phyloP scores from a whole-genome alignment of 1,284 basidiomycete species.

The Moesziomyces sp. region DNA sequence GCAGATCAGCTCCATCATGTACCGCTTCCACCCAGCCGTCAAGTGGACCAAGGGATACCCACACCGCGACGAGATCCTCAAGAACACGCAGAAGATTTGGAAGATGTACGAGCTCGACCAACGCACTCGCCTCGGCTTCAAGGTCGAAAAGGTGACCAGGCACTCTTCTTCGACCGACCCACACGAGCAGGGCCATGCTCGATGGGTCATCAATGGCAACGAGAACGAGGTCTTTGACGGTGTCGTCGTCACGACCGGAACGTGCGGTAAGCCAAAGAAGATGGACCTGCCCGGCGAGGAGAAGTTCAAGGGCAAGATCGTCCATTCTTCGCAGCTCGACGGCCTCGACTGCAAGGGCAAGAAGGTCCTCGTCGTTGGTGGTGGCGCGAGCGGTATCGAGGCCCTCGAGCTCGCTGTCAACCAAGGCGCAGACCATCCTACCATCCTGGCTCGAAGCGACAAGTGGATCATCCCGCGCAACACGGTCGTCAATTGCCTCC shows the following conservation, averaged over 20 bases:
- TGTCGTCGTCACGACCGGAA: conserved; percentile 73
- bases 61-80: conserved; percentile 73
- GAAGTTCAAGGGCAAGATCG: conserved; percentile 70
- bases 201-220: conserved; percentile 72
- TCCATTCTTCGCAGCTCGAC: conserved; percentile 74
- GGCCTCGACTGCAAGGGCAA: conserved; percentile 70
- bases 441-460: conserved; percentile 71
- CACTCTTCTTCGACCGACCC: conserved; percentile 66
- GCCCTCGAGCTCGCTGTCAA: conserved; percentile 71
- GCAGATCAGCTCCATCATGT: conserved; percentile 74
- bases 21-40: conserved; percentile 63
- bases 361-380: conserved; percentile 71
- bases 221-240: conserved; percentile 73
- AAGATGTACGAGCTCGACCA: conserved; percentile 72
- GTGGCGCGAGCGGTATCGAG: conserved; percentile 75
- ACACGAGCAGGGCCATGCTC: conserved; percentile 68
- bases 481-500: conserved; percentile 72
- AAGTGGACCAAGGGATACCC: conserved; percentile 70
- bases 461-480: conserved; percentile 68
- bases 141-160: conserved; percentile 59
- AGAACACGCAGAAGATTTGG: conserved; percentile 73
- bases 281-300: conserved; percentile 72
- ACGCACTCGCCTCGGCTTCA: conserved; percentile 72
- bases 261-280: conserved; percentile 73
- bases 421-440: conserved; percentile 70